A percentile compares a stretch with the other conserved stretches of the same genome.
Evolutionary conservation across 2,329 filamentous ascomycete species (phyloP).

Genomic region (Fusarium neocosmosporiellum): DNA sequence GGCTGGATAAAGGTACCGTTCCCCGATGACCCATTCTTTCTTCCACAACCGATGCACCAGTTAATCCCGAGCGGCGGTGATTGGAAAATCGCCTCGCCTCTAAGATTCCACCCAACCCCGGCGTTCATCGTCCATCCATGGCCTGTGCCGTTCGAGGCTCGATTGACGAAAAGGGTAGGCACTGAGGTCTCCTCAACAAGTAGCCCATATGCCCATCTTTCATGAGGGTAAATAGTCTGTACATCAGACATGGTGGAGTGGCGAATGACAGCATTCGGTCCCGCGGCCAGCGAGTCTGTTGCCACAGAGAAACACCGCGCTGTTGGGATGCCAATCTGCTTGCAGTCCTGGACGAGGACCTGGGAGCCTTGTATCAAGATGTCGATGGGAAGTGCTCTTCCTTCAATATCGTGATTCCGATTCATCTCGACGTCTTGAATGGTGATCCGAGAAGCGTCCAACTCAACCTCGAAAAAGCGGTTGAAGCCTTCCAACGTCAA

Average conservation of each 20-base stretch:
- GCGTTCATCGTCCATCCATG: constrained; percentile 41
- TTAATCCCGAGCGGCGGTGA: constrained; percentile 36
- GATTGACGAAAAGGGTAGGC: constrained; percentile 15
- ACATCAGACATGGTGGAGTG: constrained; percentile 21
- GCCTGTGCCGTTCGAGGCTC: constrained; percentile 22
- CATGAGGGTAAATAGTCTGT: constrained; percentile 38
- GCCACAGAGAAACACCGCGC: constrained; percentile 32
- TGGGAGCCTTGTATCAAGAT: constrained; percentile 35
- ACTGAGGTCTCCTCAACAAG: constrained; percentile 31
- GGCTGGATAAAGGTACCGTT: constrained; percentile 24
- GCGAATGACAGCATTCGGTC: constrained; percentile 33
- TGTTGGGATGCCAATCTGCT: constrained; percentile 8
- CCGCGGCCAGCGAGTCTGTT: constrained; percentile 24
- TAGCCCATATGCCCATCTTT: constrained; percentile 38
- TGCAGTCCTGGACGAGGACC: constrained; percentile 30
- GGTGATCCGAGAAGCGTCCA: constrained; percentile 30
- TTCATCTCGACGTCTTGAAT: constrained; percentile 24
- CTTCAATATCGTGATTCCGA: constrained; percentile 17
- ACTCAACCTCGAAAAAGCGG: constrained; percentile 24
- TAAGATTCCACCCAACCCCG: constrained; percentile 36
- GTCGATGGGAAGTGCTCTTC: constrained; percentile 27
- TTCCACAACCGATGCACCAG: constrained; percentile 35
- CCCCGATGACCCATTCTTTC: not conserved
- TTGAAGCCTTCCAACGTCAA: constrained; percentile 36
- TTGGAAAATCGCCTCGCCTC: constrained; percentile 12